Evolutionary conservation across 2,329 filamentous ascomycete species (phyloP).

Genomic region (Botrytis cinerea): DNA sequence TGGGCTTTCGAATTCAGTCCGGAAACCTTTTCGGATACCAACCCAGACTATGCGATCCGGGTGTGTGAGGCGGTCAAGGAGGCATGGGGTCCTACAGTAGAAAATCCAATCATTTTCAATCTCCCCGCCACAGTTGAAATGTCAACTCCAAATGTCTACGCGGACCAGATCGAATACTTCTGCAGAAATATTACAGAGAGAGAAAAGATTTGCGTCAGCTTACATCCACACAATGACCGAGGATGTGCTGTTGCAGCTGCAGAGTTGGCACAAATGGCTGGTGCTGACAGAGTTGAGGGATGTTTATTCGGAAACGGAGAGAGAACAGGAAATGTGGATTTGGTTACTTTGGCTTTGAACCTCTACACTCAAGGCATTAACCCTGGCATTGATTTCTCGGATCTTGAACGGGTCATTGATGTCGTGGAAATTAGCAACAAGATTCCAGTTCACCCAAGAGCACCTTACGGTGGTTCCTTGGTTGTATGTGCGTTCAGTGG

Average conservation of each 20-base stretch:
- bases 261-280: slow-evolving; percentile 94
- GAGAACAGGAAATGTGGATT: slow-evolving; percentile 91
- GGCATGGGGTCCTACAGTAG: slow-evolving; percentile 81
- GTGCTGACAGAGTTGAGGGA: slow-evolving; percentile 90
- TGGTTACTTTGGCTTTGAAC: slow-evolving; percentile 90
- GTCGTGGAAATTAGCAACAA: slow-evolving; percentile 91
- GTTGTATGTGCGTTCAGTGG: slow-evolving; percentile 93
- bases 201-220: slow-evolving; percentile 83
- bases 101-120: slow-evolving; percentile 92
- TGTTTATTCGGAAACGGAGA: slow-evolving; percentile 95
- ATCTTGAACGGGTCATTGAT: slow-evolving; percentile 83
- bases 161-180: slow-evolving; percentile 96
- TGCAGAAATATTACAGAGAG: slow-evolving; percentile 81
- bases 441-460: slow-evolving; percentile 86
- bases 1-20: slow-evolving; percentile 85
- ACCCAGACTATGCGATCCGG: slow-evolving; percentile 77
- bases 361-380: slow-evolving; percentile 91
- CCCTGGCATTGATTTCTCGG: slow-evolving; percentile 86
- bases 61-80: slow-evolving; percentile 92
- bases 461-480: slow-evolving; percentile 86
- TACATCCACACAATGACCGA: slow-evolving; percentile 94
- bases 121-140: slow-evolving; percentile 95
- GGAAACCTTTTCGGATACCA: slow-evolving; percentile 88
- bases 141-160: slow-evolving; percentile 91
- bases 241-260: slow-evolving; percentile 88